phyloP scores from a whole-genome alignment of 352 stramenopile species.

The Elongisporangium undulatum region DNA sequence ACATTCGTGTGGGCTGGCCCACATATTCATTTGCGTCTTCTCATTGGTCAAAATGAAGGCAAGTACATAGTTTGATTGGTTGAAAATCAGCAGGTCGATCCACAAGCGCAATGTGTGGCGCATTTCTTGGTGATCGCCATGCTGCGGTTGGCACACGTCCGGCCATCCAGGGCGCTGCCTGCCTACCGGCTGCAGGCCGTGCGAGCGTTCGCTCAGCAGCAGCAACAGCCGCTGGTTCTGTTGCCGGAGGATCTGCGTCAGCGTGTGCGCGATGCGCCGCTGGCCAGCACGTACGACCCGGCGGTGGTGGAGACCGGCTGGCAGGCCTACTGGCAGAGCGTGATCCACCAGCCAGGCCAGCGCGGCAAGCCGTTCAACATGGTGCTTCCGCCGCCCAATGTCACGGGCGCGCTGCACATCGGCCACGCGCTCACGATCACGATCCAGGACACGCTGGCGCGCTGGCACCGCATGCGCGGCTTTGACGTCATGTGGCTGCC shows the following conservation, averaged over 20 bases:
- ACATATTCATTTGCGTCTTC: not conserved
- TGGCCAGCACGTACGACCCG: constrained; percentile 63
- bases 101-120: not conserved
- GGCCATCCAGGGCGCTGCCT: not conserved
- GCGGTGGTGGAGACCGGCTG: constrained; percentile 59
- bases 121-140: not conserved
- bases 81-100: not conserved
- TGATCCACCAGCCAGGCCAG: constrained; percentile 18
- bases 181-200: not conserved
- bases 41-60: not conserved
- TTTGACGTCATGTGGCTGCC: constrained; percentile 97
- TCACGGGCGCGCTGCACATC: constrained; percentile 97
- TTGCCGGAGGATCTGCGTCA: constrained; percentile 40
- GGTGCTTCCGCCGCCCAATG: constrained; percentile 96
- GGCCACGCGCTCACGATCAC: constrained; percentile 96
- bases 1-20: not conserved
- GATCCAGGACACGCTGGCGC: constrained; percentile 96
- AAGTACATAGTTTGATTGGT: not conserved
- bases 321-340: constrained; percentile 67
- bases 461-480: constrained; percentile 98
- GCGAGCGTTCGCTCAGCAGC: not conserved
- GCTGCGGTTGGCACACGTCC: not conserved
- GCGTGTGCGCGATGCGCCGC: constrained; percentile 44
- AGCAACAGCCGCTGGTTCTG: constrained; percentile 9
- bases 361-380: constrained; percentile 50